Base-by-base conservation (phyloP, 2,329 filamentous ascomycete species). In the Botrytis fabae region DNA sequence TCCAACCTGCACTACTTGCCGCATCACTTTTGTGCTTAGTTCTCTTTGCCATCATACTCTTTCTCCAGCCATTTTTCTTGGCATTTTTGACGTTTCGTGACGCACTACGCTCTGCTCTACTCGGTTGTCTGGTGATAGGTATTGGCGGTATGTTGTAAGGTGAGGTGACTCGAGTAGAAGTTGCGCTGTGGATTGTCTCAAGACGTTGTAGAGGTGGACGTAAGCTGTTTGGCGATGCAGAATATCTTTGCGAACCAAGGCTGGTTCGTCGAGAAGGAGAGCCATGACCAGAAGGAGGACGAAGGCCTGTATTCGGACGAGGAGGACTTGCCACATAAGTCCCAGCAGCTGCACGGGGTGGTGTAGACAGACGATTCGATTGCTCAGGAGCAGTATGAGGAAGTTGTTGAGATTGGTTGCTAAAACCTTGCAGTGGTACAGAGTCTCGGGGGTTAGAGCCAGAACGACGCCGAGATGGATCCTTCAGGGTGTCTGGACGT, bases 61-160 rank as follows among this genome's bases (percentile, higher is more conserved):
- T 75, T 72, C 79, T 76, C 88, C 89, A 91, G 0, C 89, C 88
- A 46, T 84, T 84, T 77, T 84, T 85, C 81, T 86, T 88, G 1
- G 89, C 89, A 74, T 90, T 88, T 28, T 86, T 84, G 42, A 91
- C 87, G 76, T 91, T 91, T 81, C 87, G 90, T 16, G 88, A 85
- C 9, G 89, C 89, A 73, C 88, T 89, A 42, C 88, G 83, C 78
- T 88, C 87, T 2, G 88, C 88, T 59, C 89, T 85, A 77, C 88
- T 90, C 54, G 84, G 82, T 51, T 83, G 75, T 78, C 80, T 76
- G 22, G 25, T 46, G 7, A 78, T 62, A 44, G 75, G 59, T 60
- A 73, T 73, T 70, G 61, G 74, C 73, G 61, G 74, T 42, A 69
- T 25, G 22, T 69, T 69, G 48, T 57, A 69, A 44, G 54, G 68